These are phyloP conservation scores for Gastrodia elata DNA, from an alignment of 106 monocot species.

Conservation along the genomic window DNA sequence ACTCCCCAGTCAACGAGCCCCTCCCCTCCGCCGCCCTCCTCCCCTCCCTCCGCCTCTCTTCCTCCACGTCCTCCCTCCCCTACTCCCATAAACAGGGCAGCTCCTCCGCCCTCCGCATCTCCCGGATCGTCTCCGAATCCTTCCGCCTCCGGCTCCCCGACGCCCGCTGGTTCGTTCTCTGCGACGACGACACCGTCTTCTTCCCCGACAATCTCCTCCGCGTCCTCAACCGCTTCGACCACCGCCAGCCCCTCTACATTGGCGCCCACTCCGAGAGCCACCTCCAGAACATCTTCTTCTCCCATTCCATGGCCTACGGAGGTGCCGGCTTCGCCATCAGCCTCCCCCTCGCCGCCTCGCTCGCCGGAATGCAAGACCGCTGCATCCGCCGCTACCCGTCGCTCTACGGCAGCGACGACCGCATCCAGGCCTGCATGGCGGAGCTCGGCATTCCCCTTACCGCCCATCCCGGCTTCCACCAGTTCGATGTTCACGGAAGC, in stretches of 20 bases:
- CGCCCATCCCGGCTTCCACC: constrained; percentile 51
- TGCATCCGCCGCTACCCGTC: constrained; percentile 51
- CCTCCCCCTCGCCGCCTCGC: constrained; percentile 31
- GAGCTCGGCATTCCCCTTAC: constrained; percentile 67
- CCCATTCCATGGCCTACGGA: constrained; percentile 64
- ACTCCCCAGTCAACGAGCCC: constrained; percentile 21
- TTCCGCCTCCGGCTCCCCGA: neutral
- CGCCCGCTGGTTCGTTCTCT: neutral
- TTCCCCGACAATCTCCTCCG: constrained; percentile 5
- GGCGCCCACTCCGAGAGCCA: constrained; percentile 53
- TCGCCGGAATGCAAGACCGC: constrained; percentile 37
- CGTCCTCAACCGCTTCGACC: constrained; percentile 29
- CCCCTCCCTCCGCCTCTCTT: constrained; percentile 52
- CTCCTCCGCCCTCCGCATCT: constrained; percentile 24
- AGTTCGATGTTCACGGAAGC: constrained; percentile 87
- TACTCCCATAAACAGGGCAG: constrained; percentile 6
- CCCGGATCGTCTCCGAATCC: constrained; percentile 64
- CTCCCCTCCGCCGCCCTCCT: constrained; percentile 13
- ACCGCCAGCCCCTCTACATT: constrained; percentile 55
- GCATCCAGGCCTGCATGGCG: constrained; percentile 73
- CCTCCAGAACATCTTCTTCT: constrained; percentile 55
- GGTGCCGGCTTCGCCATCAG: constrained; percentile 71
- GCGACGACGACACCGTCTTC: constrained; percentile 77
- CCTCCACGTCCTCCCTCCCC: constrained; percentile 28
- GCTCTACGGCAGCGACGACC: constrained; percentile 61